Evolutionary conservation across 192 early-diverging fungal species (phyloP).

Genomic region (Coemansia sp.): DNA sequence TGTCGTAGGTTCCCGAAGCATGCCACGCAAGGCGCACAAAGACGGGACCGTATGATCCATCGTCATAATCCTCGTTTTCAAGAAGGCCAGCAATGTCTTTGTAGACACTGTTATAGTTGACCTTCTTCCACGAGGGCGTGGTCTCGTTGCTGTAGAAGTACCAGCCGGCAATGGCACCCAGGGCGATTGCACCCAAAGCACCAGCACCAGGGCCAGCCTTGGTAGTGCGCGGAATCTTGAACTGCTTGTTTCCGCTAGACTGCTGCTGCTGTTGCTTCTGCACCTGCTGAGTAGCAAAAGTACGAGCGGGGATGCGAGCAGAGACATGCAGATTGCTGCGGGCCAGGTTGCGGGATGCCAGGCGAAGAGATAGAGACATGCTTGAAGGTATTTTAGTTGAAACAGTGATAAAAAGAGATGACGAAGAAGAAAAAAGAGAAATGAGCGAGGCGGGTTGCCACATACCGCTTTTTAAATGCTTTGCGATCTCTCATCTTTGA

Average conservation of each 20-base stretch:
- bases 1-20: conserved; percentile 74
- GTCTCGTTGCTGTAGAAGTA: conserved; percentile 36
- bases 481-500: no score
- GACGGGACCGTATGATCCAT: conserved; percentile 76
- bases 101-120: conserved; percentile 71
- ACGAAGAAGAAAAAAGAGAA: no score
- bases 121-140: conserved; percentile 50
- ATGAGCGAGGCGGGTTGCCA: no score
- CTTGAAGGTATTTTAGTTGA: no score
- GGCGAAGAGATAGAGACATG: no score
- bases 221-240: conserved; percentile 24
- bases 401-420: no score
- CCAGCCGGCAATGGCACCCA: conserved; percentile 54
- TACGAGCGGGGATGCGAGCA: conserved; percentile 9
- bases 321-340: not conserved
- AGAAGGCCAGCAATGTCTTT: conserved; percentile 74
- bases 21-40: conserved; percentile 86
- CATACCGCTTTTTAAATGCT: no score
- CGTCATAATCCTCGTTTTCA: conserved; percentile 74
- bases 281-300: conserved; percentile 20
- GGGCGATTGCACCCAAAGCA: conserved; percentile 38
- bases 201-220: conserved; percentile 35
- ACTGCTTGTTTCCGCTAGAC: conserved; percentile 10
- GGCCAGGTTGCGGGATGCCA: no score
- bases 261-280: conserved; percentile 8